Conservation (phyloP, 108 stramenopile genomes). For the Stephanodiscus minutulus region DNA sequence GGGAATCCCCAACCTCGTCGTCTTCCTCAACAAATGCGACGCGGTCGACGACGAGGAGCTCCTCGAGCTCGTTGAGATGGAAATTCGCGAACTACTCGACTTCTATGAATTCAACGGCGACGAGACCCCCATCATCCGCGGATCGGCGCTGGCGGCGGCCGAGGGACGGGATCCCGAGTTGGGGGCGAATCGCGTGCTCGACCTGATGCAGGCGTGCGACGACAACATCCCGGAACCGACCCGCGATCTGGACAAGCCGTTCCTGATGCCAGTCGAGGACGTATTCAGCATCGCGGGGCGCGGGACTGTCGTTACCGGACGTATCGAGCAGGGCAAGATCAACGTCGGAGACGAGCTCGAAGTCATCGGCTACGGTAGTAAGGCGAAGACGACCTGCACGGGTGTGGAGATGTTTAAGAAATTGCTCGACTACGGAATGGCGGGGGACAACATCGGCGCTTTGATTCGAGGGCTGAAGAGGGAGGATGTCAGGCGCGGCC, state of each 20-base stretch:
- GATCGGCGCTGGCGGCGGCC: conserved; percentile 97
- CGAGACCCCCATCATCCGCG: conserved; percentile 95
- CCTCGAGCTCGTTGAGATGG: conserved; percentile 99
- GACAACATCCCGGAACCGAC: conserved; percentile 91
- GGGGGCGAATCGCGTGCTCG: conserved; percentile 85
- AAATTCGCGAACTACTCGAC: conserved; percentile 97
- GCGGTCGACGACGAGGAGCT: conserved; percentile 98
- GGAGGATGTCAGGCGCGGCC: conserved; percentile 96
- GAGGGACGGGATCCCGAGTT: conserved; percentile 88
- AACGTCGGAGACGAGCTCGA: conserved; percentile 98
- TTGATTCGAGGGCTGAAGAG: conserved; percentile 96
- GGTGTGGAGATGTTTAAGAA: conserved; percentile 99
- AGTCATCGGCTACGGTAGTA: conserved; percentile 77
- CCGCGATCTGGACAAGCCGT: conserved; percentile 96
- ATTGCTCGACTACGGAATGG: conserved; percentile 93
- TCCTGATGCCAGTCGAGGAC: conserved; percentile 99
- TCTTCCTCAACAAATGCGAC: conserved; percentile 99
- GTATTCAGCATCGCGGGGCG: conserved; percentile 99
- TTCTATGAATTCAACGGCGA: conserved; percentile 98
- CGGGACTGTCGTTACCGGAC: conserved; percentile 99
- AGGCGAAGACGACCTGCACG: conserved; percentile 92
- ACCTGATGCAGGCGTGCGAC: conserved; percentile 96
- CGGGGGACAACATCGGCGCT: conserved; percentile 98
- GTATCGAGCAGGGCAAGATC: conserved; percentile 93
- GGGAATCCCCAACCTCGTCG: conserved; percentile 97